Evolutionary conservation across 768 basidiomycete species (phyloP), one percentile per base, ranked within the genome.

Genomic region (Lactarius psammicola): DNA sequence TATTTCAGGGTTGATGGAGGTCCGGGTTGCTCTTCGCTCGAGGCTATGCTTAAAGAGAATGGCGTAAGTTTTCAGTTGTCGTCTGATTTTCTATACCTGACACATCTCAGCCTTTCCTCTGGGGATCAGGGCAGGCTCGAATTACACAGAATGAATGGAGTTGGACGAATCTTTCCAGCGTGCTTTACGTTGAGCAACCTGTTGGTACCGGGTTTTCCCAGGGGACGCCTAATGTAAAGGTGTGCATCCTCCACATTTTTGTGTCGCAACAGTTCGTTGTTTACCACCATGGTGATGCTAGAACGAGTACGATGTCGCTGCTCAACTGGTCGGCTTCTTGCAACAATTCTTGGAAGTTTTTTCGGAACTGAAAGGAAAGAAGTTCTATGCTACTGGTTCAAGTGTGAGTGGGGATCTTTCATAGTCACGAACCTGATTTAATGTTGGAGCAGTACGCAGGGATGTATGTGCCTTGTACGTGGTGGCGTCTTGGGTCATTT

Each of bases 181-280:
- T 90, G 8, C 76, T 91, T 20, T 92, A 82, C 80, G 83, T 92
- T 13, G 90, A 92, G 68, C 90, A 91, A 68, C 90, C 90, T 3
- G 85, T 92, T 34, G 90, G 90, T 5, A 91, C 89, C 5, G 90
- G 90, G 0, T 92, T 86, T 73, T 87, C 87, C 2, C 87, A 87
- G 66, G 90, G 90, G 20, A 78, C 67, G 17, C 88, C 90, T 0
- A 84, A 86, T 64, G 85, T 86, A 44, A 66, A 62, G 53, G 78
- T 79, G 63, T 40, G 73, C 2, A 6, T 63, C 33, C 30, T n/a
- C 36, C 2, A n/a, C 33, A 2, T 23, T 44, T 13, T 13, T 28
- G 13, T 53, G 15, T 18, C 30, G 2, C 20, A 18, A 33, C 26
- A 15, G 34, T 15, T 20, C 31, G 40, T 30, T 38, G 26, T 30